Evolutionary conservation across 192 early-diverging fungal species (phyloP).

Genomic region (Cetraspora pellucida): DNA sequence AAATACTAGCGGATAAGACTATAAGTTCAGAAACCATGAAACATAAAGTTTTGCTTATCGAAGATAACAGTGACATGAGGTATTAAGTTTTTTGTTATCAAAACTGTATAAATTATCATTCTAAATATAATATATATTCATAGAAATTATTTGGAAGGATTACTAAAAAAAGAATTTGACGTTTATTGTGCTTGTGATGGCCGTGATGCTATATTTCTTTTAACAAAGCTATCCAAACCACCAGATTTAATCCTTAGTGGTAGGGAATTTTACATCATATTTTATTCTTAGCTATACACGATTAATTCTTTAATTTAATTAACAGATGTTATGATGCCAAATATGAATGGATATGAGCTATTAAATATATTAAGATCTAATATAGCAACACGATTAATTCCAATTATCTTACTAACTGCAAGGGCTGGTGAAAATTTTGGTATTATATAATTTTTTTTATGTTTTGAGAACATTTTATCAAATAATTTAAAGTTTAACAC

Average conservation of each 20-base stretch:
- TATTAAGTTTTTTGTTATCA: no score
- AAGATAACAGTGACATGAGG: conserved; percentile 53
- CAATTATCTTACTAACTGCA: conserved; percentile 61
- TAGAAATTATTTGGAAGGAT: conserved; percentile 34
- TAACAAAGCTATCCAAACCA: background rate
- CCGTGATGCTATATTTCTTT: conserved; percentile 39
- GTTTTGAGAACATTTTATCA: conserved; percentile 40
- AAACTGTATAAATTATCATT: no score
- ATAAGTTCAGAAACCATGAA: no score
- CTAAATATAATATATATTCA: background rate
- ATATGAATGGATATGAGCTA: conserved; percentile 59
- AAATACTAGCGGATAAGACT: no score
- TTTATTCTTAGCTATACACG: background rate
- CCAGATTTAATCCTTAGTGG: conserved; percentile 45
- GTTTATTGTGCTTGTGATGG: conserved; percentile 44
- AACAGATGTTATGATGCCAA: conserved; percentile 63
- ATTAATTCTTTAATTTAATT: background rate
- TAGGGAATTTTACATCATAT: conserved; percentile 1
- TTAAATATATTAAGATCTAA: conserved; percentile 45
- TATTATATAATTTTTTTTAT: conserved; percentile 37
- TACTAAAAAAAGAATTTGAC: conserved; percentile 43
- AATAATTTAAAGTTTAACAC: no score
- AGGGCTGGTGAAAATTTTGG: conserved; percentile 55
- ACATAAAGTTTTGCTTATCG: conserved; percentile 40
- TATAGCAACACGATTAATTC: conserved; percentile 44